phyloP scores from a whole-genome alignment of 108 stramenopile genomes.

The Nitzschia sp. region DNA sequence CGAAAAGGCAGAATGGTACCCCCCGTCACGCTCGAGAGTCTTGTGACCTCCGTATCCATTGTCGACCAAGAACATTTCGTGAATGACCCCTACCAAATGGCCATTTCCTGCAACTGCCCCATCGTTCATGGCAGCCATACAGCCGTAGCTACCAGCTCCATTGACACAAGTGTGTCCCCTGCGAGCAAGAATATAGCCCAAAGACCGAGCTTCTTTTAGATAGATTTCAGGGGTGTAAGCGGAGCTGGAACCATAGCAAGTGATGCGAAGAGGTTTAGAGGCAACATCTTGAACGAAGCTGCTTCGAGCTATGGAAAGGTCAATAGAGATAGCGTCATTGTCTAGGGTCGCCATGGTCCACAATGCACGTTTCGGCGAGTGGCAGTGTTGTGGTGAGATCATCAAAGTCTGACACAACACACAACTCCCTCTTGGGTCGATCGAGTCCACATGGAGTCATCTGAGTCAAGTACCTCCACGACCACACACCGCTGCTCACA shows the following conservation, averaged over 20 bases:
- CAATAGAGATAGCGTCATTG: conserved; percentile 18
- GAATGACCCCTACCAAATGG: conserved; percentile 86
- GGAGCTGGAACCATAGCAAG: conserved; percentile 83
- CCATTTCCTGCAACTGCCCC: conserved; percentile 72
- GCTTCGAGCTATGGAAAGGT: conserved; percentile 9
- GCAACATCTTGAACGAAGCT: conserved; percentile 11
- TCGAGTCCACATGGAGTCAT: too few species aligned
- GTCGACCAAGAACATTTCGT: conserved; percentile 88
- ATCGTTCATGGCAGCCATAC: conserved; percentile 90
- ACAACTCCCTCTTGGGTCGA: too few species aligned
- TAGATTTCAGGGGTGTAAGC: conserved; percentile 65
- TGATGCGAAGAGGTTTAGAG: conserved; percentile 52
- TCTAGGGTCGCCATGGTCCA: too few species aligned
- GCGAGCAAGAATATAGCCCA: conserved; percentile 68
- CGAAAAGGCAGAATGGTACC: conserved; percentile 56
- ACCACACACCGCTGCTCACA: not conserved
- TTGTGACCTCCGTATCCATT: conserved; percentile 39
- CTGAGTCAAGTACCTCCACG: not conserved
- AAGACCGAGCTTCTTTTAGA: conserved; percentile 56
- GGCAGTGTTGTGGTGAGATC: too few species aligned
- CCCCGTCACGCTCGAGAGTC: conserved; percentile 26
- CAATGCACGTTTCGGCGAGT: too few species aligned
- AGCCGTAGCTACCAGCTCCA: conserved; percentile 83
- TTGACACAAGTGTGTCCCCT: conserved; percentile 86
- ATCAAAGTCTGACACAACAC: too few species aligned